These are phyloP conservation scores for Sporothrix brunneoviolacea DNA, from an alignment of 2,329 filamentous ascomycete genomes.

Conservation along the genomic window DNA sequence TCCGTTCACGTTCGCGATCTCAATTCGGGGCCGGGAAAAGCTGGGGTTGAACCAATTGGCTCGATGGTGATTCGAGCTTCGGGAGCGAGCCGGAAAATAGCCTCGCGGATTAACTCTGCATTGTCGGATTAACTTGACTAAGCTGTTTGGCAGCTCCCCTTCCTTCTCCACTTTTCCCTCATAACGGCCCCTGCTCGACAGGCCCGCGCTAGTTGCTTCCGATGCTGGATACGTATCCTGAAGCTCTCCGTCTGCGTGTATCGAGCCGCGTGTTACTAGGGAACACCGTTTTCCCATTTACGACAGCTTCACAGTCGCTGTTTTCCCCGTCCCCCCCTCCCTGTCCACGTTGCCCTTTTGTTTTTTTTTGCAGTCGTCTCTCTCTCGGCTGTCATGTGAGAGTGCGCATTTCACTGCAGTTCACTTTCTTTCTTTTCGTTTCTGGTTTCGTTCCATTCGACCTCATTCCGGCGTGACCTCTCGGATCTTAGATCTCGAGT, in stretches of 20 bases:
- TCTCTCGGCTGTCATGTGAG: neutral
- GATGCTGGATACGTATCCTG: slow-evolving; percentile 19
- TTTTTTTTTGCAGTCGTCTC: neutral
- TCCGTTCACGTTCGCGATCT: slow-evolving; percentile 1
- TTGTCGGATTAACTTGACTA: slow-evolving; percentile 5
- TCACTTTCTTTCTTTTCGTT: too few species aligned
- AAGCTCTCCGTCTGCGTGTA: neutral
- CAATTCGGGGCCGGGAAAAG: neutral
- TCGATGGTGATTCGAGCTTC: slow-evolving; percentile 8
- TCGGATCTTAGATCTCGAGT: too few species aligned
- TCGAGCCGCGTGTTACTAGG: slow-evolving; percentile 10
- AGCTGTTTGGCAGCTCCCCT: neutral
- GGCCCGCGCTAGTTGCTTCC: slow-evolving; percentile 4
- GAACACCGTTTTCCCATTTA: slow-evolving; percentile 18
- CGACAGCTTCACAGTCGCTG: slow-evolving; percentile 6
- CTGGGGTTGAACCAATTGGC: slow-evolving; percentile 4
- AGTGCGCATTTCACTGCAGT: neutral
- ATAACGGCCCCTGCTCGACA: too few species aligned
- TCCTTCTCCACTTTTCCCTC: neutral
- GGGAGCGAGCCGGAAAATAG: neutral
- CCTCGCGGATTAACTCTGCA: slow-evolving; percentile 9
- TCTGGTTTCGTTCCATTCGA: too few species aligned
- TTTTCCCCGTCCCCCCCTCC: neutral
- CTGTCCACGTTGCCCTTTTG: neutral
- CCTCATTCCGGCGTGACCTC: too few species aligned